Evolutionary conservation across 2,329 filamentous ascomycete species (phyloP).

Genomic region (Phaeosphaeriaceae sp.): DNA sequence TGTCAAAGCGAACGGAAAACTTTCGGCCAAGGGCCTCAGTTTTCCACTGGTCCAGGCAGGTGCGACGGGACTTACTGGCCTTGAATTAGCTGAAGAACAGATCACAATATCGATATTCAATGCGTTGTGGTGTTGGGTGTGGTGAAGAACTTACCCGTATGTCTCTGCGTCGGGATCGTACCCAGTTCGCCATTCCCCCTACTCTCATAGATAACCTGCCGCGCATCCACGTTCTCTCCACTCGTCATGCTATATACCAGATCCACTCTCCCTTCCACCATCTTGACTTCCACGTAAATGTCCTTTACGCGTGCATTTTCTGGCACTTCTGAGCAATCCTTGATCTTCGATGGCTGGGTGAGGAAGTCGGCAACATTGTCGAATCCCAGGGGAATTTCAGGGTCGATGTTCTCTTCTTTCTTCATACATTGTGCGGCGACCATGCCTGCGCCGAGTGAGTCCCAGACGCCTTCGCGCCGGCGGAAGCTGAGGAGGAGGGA

Average conservation of each 20-base stretch:
- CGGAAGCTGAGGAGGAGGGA: constrained; percentile 30
- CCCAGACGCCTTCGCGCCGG: constrained; percentile 39
- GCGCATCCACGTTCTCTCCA: neutral
- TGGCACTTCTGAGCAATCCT: neutral
- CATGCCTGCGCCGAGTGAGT: constrained; percentile 32
- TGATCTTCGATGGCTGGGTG: neutral
- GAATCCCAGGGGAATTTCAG: neutral
- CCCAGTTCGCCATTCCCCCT: neutral
- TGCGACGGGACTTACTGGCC: too few species aligned
- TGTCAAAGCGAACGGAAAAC: too few species aligned
- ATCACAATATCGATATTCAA: too few species aligned
- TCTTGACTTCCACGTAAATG: constrained; percentile 1
- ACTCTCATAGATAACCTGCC: neutral
- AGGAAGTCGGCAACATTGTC: neutral
- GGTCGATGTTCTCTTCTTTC: constrained; percentile 23
- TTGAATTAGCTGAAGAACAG: too few species aligned
- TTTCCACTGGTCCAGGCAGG: too few species aligned
- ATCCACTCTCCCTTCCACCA: neutral
- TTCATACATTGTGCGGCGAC: constrained; percentile 30
- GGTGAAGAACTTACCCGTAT: too few species aligned
- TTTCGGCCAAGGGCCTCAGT: too few species aligned
- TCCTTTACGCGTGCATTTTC: neutral
- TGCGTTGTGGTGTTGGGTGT: too few species aligned
- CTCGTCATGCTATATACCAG: constrained; percentile 4
- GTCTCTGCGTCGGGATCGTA: neutral